These are phyloP conservation scores for Chaetomium sp. DNA, from an alignment of 2,329 filamentous ascomycete species.

Conservation along the genomic window DNA sequence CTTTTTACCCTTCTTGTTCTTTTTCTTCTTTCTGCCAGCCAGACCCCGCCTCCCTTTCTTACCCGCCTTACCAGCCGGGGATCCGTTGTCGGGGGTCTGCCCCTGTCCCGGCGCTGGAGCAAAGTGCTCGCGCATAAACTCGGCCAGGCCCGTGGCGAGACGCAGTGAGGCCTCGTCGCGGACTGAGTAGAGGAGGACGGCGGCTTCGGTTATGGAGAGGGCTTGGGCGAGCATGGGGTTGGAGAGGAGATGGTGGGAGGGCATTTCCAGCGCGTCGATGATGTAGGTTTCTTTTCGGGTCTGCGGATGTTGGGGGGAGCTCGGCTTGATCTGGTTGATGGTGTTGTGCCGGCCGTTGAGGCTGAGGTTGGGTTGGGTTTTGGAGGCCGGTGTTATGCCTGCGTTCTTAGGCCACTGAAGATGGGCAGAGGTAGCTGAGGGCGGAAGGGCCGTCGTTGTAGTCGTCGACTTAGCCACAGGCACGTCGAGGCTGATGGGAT, in stretches of 20 bases:
- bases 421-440: neutral
- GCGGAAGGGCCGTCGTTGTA: neutral
- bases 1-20: too few species aligned
- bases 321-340: neutral
- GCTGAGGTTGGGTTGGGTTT: neutral
- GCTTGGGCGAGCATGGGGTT: conserved; percentile 32
- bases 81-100: too few species aligned
- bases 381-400: too few species aligned
- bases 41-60: too few species aligned
- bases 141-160: conserved; percentile 23
- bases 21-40: too few species aligned
- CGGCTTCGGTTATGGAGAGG: conserved; percentile 36
- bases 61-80: too few species aligned
- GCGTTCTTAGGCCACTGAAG: neutral
- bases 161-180: conserved; percentile 25
- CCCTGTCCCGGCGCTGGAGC: neutral
- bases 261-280: conserved; percentile 34
- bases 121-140: conserved; percentile 23
- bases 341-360: neutral
- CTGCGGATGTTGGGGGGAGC: neutral
- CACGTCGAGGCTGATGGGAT: conserved; percentile 28
- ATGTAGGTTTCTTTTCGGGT: conserved; percentile 24
- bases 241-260: conserved; percentile 28
- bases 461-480: neutral
- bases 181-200: conserved; percentile 32